Evolutionary conservation across 768 basidiomycete genomes (phyloP).

Genomic region (Hygrocybe punicea): DNA sequence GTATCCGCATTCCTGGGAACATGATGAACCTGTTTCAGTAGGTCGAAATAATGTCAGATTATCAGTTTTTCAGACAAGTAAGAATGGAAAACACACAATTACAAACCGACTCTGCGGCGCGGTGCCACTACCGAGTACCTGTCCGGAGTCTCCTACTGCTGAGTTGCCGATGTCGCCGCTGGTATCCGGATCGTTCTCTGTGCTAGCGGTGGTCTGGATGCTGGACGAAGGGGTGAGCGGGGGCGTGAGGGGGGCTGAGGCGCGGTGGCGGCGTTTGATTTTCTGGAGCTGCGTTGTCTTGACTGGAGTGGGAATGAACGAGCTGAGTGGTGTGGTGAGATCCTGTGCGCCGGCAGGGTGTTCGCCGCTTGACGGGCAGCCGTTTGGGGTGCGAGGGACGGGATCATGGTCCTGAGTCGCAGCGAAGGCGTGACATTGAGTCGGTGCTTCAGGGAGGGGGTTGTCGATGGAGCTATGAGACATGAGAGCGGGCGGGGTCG

Average conservation of each 20-base stretch:
- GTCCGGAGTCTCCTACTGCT: too few relatives aligned
- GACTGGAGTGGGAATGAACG: neutral
- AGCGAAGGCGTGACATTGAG: too few relatives aligned
- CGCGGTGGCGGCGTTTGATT: neutral
- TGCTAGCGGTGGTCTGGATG: slow-evolving; percentile 17
- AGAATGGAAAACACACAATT: slow-evolving; percentile 11
- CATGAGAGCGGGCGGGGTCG: neutral
- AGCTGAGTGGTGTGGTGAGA: too few relatives aligned
- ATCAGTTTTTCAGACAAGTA: neutral
- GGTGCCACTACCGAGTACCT: too few relatives aligned
- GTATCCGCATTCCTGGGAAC: slow-evolving; percentile 25
- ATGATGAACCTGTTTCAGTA: slow-evolving; percentile 38
- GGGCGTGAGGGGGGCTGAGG: slow-evolving; percentile 37
- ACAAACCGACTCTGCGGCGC: slow-evolving; percentile 14
- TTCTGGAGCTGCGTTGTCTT: neutral
- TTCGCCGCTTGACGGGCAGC: too few relatives aligned
- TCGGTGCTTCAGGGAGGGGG: neutral
- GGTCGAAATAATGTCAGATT: neutral
- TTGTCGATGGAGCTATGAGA: too few relatives aligned
- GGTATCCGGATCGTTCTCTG: slow-evolving; percentile 7
- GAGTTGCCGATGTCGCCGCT: slow-evolving; percentile 3
- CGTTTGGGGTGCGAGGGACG: too few relatives aligned
- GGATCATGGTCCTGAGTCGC: too few relatives aligned
- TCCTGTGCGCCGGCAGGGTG: too few relatives aligned
- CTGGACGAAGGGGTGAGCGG: slow-evolving; percentile 52